Base-by-base conservation (phyloP, 257 asterid species). In the Przewalskia tangutica region DNA sequence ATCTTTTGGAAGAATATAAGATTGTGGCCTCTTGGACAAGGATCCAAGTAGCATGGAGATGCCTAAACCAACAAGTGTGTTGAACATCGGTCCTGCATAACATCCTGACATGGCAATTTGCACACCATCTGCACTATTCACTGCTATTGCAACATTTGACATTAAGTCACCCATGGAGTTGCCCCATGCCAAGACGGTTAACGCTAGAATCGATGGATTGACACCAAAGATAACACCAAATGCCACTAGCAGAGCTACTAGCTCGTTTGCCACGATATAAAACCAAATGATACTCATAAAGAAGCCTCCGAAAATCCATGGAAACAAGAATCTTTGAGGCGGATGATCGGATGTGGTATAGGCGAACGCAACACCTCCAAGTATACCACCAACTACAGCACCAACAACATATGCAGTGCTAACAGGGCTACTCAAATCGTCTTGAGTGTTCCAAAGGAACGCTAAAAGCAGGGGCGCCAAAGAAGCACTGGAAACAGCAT, bases 51-150 rank as follows among this genome's bases (percentile, higher is more conserved):
- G 88, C 88, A 94, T 66, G 8, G 98, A 92, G 53, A 91, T 34
- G 2, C 98, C 98, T 82, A 94, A 84, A 64, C 98, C 98, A 5
- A 82, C 88, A 42, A 94, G 87, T 4, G 90, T 90, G 85, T 92
- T 94, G 89, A 94, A 94, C 98, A 94, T 92, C 0, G 97, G 97
- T 51, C 98, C 98, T 0, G 97, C 98, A 66, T 84, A 94, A 81
- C 92, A 90, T 17, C 98, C 98, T 0, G 98, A 91, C 82, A 92
- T 90, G 27, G 98, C 97, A 66, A 92, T 90, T 89, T 94, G 98
- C 82, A 91, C 88, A 1, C 98, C 97, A 9, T 89, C 87, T 17
- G 87, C 84, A 0, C 92, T 90, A 5, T 86, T 94, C 89, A 83
- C 78, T 0, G 98, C 97, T 84, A 94, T 86, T 1, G 95, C 95